Percentiles rank a stretch among this genome's conserved stretches.
These are phyloP conservation scores for Cyanidioschyzon merolae DNA, from an alignment of 23 red algal genomes.

Conservation along the genomic window DNA sequence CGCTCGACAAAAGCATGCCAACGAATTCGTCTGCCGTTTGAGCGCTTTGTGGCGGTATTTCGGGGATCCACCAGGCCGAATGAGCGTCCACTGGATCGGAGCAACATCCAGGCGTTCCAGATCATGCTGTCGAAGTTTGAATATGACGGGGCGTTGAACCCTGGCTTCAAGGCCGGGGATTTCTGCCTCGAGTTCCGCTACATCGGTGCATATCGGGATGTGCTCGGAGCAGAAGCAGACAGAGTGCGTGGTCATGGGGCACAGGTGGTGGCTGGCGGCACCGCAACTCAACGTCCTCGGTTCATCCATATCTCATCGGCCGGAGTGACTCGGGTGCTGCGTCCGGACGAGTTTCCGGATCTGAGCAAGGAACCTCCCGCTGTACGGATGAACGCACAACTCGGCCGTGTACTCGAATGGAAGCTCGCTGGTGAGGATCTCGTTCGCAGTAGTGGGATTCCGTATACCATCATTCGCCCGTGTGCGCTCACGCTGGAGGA, in stretches of 20 bases:
- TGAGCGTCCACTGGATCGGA: slow-evolving; percentile 28
- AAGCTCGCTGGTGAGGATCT: slow-evolving; percentile 80
- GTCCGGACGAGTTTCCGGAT: slow-evolving; percentile 42
- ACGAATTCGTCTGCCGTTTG: slow-evolving; percentile 56
- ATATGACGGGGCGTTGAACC: slow-evolving; percentile 89
- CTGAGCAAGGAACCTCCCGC: slow-evolving; percentile 32
- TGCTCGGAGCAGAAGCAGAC: slow-evolving; percentile 8
- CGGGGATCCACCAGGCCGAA: slow-evolving; percentile 42
- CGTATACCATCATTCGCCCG: slow-evolving; percentile 67
- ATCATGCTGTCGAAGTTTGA: slow-evolving; percentile 99
- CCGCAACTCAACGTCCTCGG: slow-evolving; percentile 20
- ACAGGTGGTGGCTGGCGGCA: too few relatives aligned
- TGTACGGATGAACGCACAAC: slow-evolving; percentile 54
- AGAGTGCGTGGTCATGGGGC: not conserved
- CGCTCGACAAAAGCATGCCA: slow-evolving; percentile 26
- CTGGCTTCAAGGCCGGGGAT: slow-evolving; percentile 37
- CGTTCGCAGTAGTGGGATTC: slow-evolving; percentile 39
- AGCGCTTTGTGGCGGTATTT: slow-evolving; percentile 70
- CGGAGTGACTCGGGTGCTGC: slow-evolving; percentile 50
- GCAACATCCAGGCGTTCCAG: slow-evolving; percentile 53
- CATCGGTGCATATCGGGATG: slow-evolving; percentile 34
- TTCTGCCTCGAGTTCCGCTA: slow-evolving; percentile 48
- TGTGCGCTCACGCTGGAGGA: slow-evolving; percentile 63
- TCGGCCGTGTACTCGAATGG: slow-evolving; percentile 73
- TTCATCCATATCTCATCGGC: slow-evolving; percentile 55